Evolutionary conservation across 352 stramenopile species (phyloP), one percentile per base, ranked within the genome.

Genomic region (Globisporangium nodosum): DNA sequence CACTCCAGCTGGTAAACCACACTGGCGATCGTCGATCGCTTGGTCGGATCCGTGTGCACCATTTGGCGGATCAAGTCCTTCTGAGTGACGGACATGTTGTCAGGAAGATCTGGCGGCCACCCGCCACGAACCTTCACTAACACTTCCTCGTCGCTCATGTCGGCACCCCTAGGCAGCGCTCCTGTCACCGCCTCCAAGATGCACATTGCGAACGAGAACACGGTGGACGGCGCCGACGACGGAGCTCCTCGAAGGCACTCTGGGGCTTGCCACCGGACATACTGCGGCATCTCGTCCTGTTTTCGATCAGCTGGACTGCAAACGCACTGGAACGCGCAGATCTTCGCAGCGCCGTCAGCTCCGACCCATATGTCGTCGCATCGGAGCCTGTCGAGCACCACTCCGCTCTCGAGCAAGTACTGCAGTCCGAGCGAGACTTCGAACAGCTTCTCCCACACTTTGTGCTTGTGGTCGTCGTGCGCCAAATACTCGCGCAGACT

Each of bases 191-290:
- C 45, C 47, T 61, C 55, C 12, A 61, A 1, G 20, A 54, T 40
- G 48, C 55, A 61, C n/a, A 54, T 54, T 15, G 45, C 46, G 35
- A 61, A 24, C 18, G 46, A 47, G 55, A 54, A 61, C 3, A 61
- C 16, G 30, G 46, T 49, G 9, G 46, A 61, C 48, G 33, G 5
- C n/a, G 24, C 16, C 12, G 55, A 48, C 18, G 55, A 37, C 1
- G 13, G 35, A 3, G 31, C 7, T 20, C 48, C 55, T 5, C 43
- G 27, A 16, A 54, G 21, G 30, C 55, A 54, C 46, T 61, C 55
- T 35, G 55, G n/a, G 6, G 46, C 55, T 15, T 18, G n/a, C 45
- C 31, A 61, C 4, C 42, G 39, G 30, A 42, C 4, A 5, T 42
- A 31, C 15, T 52, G 5, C 3, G 16, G 6, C 5, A 12, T 4